Evolutionary conservation across 108 stramenopile genomes (phyloP), one percentile per base, ranked within the genome.

Genomic region (Nitzschia putrida): DNA sequence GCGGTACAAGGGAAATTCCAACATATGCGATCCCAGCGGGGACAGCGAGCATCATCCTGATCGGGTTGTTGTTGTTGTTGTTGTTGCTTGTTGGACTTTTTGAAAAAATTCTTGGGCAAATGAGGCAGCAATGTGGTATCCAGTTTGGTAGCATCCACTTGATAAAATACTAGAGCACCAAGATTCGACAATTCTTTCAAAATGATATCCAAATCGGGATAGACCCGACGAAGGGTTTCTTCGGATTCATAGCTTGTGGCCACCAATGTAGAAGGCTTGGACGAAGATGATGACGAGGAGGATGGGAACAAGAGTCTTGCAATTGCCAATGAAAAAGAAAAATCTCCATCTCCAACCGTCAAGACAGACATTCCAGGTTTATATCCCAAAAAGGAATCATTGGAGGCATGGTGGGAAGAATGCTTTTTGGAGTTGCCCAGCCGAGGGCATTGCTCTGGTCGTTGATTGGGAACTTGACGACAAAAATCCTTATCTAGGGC

Each of bases 1-100:
- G 91, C 88, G 0, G 88, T 86, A 74, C 96, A 97, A 11, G 96
- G 96, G 72, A 97, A 97, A 60, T 94, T 97, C 90, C 93, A 97
- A 47, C 85, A 77, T 52, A 97, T 88, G 53, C 90, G 61, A 74
- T 93, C 78, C 77, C 82, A 96, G n/a, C n/a, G n/a, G n/a, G n/a
- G n/a, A n/a, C n/a, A n/a, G n/a, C n/a, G n/a, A n/a, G n/a, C n/a
- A n/a, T n/a, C 57, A 73, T 79, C n/a, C n/a, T n/a, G n/a, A n/a
- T n/a, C n/a, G n/a, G n/a, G n/a, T n/a, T n/a, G n/a, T n/a, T n/a
- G n/a, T n/a, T n/a, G n/a, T n/a, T n/a, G n/a, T 44, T 44, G 44
- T 0, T 41, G 22, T n/a, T 24, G 39, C 10, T 51, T 39, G 13
- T 10, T 16, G 10, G 53, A 54, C 18, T 16, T 54, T 9, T 34